phyloP scores from a whole-genome alignment of 2,329 filamentous ascomycete genomes.

The Aspergillus tamarii region DNA sequence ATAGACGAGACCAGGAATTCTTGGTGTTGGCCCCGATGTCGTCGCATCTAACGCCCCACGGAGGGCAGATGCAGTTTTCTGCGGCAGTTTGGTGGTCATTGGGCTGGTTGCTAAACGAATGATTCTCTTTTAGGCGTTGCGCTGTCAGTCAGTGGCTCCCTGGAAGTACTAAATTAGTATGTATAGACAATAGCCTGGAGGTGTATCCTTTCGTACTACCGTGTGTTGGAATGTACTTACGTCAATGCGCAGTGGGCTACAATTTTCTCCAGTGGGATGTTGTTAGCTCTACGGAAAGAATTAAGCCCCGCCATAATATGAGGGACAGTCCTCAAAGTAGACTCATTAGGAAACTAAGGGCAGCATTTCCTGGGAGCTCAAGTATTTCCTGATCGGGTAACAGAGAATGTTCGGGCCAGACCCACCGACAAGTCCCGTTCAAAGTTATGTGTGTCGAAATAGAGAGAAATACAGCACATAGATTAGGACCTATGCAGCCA shows the following conservation, averaged over 20 bases:
- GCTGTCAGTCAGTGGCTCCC: too few relatives aligned
- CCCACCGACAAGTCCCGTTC: too few relatives aligned
- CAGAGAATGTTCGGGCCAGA: not conserved
- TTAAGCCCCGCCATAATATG: not conserved
- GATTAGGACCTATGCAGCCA: too few relatives aligned
- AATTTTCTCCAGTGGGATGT: not conserved
- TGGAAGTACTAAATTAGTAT: too few relatives aligned
- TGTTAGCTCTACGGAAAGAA: not conserved
- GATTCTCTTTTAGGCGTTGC: not conserved
- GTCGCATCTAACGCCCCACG: not conserved
- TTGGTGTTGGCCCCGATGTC: not conserved
- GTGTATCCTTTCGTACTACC: too few relatives aligned
- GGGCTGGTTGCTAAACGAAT: not conserved
- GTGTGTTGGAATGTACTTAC: not conserved
- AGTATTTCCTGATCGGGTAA: not conserved
- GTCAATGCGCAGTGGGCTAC: not conserved
- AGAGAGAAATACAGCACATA: too few relatives aligned
- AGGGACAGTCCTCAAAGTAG: not conserved
- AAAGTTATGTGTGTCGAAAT: too few relatives aligned
- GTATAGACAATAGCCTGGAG: too few relatives aligned
- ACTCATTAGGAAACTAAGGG: not conserved
- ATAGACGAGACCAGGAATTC: slow-evolving; percentile 1
- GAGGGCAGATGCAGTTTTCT: not conserved
- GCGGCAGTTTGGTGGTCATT: not conserved
- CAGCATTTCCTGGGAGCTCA: not conserved